phyloP scores from a whole-genome alignment of 148 eudicot species.

The Cornus florida region DNA sequence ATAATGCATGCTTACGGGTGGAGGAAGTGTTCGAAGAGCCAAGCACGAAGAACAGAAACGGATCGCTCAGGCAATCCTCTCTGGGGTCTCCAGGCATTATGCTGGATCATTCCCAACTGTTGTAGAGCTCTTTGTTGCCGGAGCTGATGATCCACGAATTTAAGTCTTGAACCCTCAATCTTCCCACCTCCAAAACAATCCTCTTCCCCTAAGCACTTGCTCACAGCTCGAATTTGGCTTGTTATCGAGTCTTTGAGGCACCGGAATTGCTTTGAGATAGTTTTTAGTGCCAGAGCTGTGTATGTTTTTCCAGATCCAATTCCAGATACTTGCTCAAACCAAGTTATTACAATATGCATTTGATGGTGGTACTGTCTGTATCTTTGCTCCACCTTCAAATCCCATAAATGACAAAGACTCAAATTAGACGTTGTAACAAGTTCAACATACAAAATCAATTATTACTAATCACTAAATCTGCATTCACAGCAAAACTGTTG shows the following conservation, averaged over 20 bases:
- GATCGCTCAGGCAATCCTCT: conserved; percentile 88
- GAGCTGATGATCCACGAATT: conserved; percentile 72
- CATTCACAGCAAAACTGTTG: not conserved
- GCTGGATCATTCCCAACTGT: conserved; percentile 80
- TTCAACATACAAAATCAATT: not conserved
- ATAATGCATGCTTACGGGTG: conserved; percentile 62
- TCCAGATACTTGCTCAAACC: conserved; percentile 75
- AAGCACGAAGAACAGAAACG: conserved; percentile 92
- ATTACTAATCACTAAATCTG: too few species aligned
- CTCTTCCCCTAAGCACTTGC: conserved; percentile 67
- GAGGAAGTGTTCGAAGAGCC: conserved; percentile 90
- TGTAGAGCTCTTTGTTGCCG: conserved; percentile 73
- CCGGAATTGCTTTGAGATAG: conserved; percentile 78
- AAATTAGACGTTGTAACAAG: not conserved
- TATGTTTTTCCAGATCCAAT: conserved; percentile 74
- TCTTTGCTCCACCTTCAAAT: conserved; percentile 81
- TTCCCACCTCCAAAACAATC: conserved; percentile 45
- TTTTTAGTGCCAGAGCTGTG: conserved; percentile 72
- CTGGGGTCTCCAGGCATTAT: conserved; percentile 92
- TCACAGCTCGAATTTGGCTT: conserved; percentile 50
- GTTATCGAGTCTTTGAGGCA: conserved; percentile 69
- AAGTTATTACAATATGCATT: conserved; percentile 72
- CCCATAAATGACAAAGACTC: too few species aligned
- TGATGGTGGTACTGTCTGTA: conserved; percentile 83
- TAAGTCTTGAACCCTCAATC: conserved; percentile 65